Base-by-base conservation (phyloP, 179 eudicot species). In the Gypsophila paniculata region DNA sequence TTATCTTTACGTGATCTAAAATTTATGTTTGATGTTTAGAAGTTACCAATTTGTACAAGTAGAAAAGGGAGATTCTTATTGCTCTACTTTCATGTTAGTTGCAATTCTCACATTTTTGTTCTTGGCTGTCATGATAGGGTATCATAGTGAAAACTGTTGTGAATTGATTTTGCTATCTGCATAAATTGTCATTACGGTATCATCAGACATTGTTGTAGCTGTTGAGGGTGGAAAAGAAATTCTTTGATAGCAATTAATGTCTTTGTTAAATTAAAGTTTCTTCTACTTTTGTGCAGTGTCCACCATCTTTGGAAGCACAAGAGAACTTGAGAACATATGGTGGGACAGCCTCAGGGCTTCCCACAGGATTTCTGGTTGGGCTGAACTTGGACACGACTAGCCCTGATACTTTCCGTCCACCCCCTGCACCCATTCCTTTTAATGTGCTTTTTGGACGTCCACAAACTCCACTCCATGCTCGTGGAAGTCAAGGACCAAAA, bases 391-490 rank as follows among this genome's bases (percentile, higher is more conserved):
- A 90, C 79, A 88, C 83, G 25, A 84, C 98, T 70, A 86, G 80
- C 52, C 98, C 95, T 8, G 92, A 92, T 74, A 92, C 96, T 70
- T 90, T 78, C 74, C 86, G 89, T 2, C 79, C 91, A 19, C 96
- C 96, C 61, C 96, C 98, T 63, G 86, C 87, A 17, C 98, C 96
- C 18, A 80, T 92, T 71, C 98, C 98, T 13, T 92, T 88, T 58
- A 88, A 89, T 67, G 86, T 79, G 68, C 86, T 87, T 77, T 74
- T 88, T 68, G 96, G 97, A n/a, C 79, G 75, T 36, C 82, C 88
- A 14, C 84, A 78, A 48, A 78, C 84, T 71, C 82, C 86, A 67
- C 59, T 78, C 61, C 68, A 63, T 65, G 22, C 71, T 64, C 68
- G 72, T 75, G 84, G 82, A 72, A 81, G 65, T 65, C 86, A 71